Conservation (phyloP, 805 yeast species). For the Saturnispora galanensis region DNA sequence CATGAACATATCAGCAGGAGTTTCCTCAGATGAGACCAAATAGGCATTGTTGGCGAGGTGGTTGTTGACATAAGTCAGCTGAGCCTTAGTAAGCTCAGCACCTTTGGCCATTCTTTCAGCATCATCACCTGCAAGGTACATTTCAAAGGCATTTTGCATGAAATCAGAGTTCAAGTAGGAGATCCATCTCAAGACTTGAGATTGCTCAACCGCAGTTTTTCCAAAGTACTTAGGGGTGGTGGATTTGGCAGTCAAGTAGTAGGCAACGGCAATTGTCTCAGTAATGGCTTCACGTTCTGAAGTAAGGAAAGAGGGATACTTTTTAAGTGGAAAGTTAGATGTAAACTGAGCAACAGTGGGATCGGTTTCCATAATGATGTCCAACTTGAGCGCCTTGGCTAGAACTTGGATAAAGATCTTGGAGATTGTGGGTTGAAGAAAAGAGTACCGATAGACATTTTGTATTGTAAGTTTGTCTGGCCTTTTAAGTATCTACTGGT, state of each 20-base stretch:
- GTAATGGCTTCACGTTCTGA: constrained; percentile 55
- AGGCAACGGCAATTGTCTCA: constrained; percentile 53
- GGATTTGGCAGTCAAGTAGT: constrained; percentile 31
- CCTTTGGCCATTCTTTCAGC: constrained; percentile 1
- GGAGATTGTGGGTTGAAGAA: constrained; percentile 17
- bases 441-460: constrained; percentile 11
- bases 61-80: constrained; percentile 2
- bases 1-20: constrained; percentile 4
- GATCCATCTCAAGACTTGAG: constrained; percentile 62
- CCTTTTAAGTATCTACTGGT: neutral
- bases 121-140: neutral
- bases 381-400: constrained; percentile 44
- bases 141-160: constrained; percentile 26
- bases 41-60: neutral
- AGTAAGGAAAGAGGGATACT: constrained; percentile 54
- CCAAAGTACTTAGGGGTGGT: constrained; percentile 40
- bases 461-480: constrained; percentile 9
- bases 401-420: constrained; percentile 36
- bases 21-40: neutral
- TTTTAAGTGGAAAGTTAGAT: constrained; percentile 50
- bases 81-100: neutral
- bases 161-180: constrained; percentile 65
- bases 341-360: constrained; percentile 30
- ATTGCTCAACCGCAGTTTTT: constrained; percentile 48
- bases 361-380: constrained; percentile 37